phyloP scores from a whole-genome alignment of 1,139 yeast species.

The Groenewaldozyma sp. region DNA sequence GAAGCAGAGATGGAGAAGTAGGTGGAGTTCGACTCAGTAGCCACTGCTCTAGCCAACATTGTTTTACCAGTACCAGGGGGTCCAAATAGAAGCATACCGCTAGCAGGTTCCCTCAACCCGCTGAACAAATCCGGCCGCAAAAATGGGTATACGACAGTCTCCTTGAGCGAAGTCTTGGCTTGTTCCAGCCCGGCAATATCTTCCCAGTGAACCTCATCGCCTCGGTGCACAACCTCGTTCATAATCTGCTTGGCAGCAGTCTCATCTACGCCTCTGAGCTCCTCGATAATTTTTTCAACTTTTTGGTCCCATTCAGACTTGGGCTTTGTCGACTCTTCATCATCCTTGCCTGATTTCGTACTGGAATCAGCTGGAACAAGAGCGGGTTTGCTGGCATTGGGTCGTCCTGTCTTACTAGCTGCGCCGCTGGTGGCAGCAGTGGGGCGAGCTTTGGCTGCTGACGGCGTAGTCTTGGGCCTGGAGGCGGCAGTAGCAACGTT shows the following conservation, averaged over 20 bases:
- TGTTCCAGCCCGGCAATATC: conserved; percentile 91
- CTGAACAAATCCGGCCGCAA: conserved; percentile 85
- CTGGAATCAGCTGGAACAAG: no score
- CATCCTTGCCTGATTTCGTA: background rate
- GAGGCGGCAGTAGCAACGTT: conserved; percentile 1
- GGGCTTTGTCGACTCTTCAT: background rate
- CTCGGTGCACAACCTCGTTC: conserved; percentile 85
- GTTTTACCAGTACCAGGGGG: conserved; percentile 99
- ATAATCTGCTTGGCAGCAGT: conserved; percentile 76
- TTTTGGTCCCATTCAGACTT: conserved; percentile 22
- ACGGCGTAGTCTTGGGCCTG: background rate
- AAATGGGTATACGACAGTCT: conserved; percentile 95
- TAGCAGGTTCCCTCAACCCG: conserved; percentile 89
- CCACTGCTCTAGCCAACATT: conserved; percentile 95
- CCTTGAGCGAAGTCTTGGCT: conserved; percentile 85
- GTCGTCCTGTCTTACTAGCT: background rate
- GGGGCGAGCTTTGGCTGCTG: conserved; percentile 2
- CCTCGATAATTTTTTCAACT: conserved; percentile 25
- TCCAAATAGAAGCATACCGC: conserved; percentile 93
- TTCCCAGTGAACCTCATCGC: conserved; percentile 95
- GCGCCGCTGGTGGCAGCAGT: background rate
- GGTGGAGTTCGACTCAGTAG: conserved; percentile 91
- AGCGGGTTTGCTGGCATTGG: conserved; percentile 4
- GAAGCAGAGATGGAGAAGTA: conserved; percentile 91
- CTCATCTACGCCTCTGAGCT: conserved; percentile 42